Evolutionary conservation across 177 flowering plant species (phyloP), one percentile per base, ranked within the genome.

Genomic region (Vitis hybrid): DNA sequence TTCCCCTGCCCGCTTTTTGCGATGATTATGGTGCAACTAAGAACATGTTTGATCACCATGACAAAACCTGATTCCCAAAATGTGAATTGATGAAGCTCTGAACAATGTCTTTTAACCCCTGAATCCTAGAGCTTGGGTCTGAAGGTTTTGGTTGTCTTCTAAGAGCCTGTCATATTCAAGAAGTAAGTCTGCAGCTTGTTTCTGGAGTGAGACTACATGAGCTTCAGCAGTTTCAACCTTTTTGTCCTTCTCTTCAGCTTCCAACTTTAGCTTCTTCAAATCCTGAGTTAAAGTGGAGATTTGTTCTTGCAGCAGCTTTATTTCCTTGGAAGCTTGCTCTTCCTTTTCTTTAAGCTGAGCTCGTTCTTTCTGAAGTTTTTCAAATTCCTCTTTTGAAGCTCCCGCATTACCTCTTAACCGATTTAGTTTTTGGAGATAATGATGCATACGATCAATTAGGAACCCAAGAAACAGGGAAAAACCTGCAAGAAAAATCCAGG

Each of bases 81-180:
- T 10, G 59, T 10, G 19, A 34, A 53, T 31, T 45, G 31, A 20
- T 5, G 49, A 50, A 11, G 29, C 39, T 58, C 34, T 65, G 60
- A 69, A 66, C 15, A 39, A 5, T 7, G 45, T 52, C 50, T 66
- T 75, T 82, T 78, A 85, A 66, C 65, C 68, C 71, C 74, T 77
- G 34, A 74, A 58, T 50, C 84, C 86, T 68, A 72, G 62, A 76
- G 74, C 63, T 69, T 88, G 94, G 64, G 59, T 74, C 78, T 93
- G 98, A 73, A 93, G 90, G 81, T 80, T 83, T 71, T 93, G 97
- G 80, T 90, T 92, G 67, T 92, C 93, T 70, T 93, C 98, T 62
- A 93, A 71, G 1, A 93, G 76, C 3, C 92, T 88, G 65, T 94
- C 97, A 68, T 94, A 94, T 75, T 94, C 98, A 1, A 94, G 95